Evolutionary conservation across 768 basidiomycete genomes (phyloP).

Genomic region (Tulasnella calospora): DNA sequence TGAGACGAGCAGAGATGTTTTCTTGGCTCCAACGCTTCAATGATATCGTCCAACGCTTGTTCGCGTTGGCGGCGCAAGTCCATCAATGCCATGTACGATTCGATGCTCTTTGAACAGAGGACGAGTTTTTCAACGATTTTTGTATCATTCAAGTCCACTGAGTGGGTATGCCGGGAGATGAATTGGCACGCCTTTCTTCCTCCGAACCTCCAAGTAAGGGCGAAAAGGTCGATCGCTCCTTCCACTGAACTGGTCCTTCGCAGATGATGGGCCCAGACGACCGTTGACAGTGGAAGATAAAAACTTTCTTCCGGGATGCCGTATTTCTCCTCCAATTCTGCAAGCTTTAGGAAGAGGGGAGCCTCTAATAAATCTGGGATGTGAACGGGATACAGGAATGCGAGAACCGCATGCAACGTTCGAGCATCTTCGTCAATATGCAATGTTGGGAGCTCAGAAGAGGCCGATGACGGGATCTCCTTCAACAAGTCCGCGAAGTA

Average conservation of each 20-base stretch:
- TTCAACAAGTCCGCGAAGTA: not conserved
- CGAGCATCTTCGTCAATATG: not conserved
- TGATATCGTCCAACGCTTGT: not conserved
- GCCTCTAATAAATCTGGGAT: not conserved
- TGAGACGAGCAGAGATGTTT: not conserved
- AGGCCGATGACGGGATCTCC: not conserved
- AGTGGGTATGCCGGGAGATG: conserved; percentile 6
- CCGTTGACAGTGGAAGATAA: not conserved
- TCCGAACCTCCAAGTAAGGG: conserved; percentile 11
- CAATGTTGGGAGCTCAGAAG: not conserved
- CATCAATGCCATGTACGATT: not conserved
- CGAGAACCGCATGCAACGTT: not conserved
- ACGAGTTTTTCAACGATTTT: not conserved
- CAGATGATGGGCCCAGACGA: not conserved
- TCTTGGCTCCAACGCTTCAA: not conserved
- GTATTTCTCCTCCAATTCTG: not conserved
- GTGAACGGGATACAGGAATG: not conserved
- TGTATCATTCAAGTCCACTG: conserved; percentile 4
- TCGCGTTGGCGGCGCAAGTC: conserved; percentile 8
- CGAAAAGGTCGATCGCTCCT: not conserved
- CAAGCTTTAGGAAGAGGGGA: not conserved
- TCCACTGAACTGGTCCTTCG: not conserved
- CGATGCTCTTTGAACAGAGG: not conserved
- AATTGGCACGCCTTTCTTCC: not conserved
- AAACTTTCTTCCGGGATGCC: not conserved